Conservation (phyloP, 192 early-diverging fungal genomes). For the Linnemannia exigua region DNA sequence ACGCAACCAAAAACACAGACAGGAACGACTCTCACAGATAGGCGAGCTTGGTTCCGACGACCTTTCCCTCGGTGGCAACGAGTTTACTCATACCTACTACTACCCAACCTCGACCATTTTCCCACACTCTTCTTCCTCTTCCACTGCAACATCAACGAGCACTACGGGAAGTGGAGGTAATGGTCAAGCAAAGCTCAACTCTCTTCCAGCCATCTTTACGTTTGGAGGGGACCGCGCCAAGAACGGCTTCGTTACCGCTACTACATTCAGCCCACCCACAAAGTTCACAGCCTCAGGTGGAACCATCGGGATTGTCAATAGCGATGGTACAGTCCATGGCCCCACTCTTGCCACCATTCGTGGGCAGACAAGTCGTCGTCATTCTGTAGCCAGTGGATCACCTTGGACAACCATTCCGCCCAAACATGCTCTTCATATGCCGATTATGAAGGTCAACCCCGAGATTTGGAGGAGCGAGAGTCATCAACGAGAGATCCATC, state of each 20-base stretch:
- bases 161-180: too few relatives aligned
- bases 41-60: neutral
- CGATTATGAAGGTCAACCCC: constrained; percentile 44
- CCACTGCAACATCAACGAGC: neutral
- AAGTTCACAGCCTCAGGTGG: neutral
- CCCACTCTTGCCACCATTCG: neutral
- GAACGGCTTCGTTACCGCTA: neutral
- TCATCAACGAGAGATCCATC: constrained; percentile 44
- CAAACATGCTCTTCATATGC: constrained; percentile 44
- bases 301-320: too few relatives aligned
- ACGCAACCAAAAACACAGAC: constrained; percentile 5
- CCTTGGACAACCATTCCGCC: constrained; percentile 26
- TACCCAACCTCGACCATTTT: constrained; percentile 3
- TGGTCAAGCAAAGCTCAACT: constrained; percentile 7
- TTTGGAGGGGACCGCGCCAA: constrained; percentile 11
- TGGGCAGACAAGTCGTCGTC: constrained; percentile 10
- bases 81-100: neutral
- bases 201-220: constrained; percentile 19
- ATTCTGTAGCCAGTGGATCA: constrained; percentile 27
- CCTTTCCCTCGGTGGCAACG: neutral
- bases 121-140: neutral
- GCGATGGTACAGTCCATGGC: neutral
- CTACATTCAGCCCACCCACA: too few relatives aligned
- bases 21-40: neutral
- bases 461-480: constrained; percentile 40